A percentile compares a stretch with the other conserved stretches of the same genome.
Evolutionary conservation across 768 basidiomycete species (phyloP).

Genomic region (Mycena albidolilacea): DNA sequence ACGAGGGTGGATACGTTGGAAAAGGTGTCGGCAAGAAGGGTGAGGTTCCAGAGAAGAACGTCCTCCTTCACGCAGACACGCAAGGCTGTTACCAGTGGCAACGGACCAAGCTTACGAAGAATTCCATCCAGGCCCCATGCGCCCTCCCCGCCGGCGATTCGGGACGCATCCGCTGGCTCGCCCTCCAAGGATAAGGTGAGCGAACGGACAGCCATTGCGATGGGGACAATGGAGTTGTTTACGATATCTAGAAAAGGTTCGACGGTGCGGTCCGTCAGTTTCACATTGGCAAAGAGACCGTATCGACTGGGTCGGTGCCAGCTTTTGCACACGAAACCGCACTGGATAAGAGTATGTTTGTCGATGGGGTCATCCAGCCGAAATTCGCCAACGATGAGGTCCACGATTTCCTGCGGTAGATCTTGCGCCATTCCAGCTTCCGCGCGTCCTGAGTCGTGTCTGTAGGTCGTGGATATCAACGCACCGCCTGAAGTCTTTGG

Average conservation of each 20-base stretch:
- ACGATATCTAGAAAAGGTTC: conserved; percentile 10
- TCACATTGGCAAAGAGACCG: conserved; percentile 25
- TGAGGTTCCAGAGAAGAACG: not conserved
- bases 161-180: too few relatives aligned
- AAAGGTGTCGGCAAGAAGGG: not conserved
- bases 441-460: too few relatives aligned
- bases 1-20: not conserved
- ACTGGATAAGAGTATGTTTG: not conserved
- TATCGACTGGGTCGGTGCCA: conserved; percentile 34
- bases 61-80: not conserved
- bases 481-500: too few relatives aligned
- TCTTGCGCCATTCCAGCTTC: conserved; percentile 3
- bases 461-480: too few relatives aligned
- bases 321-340: conserved; percentile 7
- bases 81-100: conserved; percentile 12
- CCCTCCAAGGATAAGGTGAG: not conserved
- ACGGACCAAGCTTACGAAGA: not conserved
- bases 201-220: conserved; percentile 14
- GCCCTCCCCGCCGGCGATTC: not conserved
- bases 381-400: conserved; percentile 2
- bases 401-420: conserved; percentile 8
- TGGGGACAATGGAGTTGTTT: conserved; percentile 4
- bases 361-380: not conserved
- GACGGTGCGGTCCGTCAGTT: conserved; percentile 21
- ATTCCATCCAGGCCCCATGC: not conserved